Percentiles rank a stretch among this genome's conserved stretches.
phyloP scores from a whole-genome alignment of 2,329 filamentous ascomycete species.

The Claviceps pusilla region DNA sequence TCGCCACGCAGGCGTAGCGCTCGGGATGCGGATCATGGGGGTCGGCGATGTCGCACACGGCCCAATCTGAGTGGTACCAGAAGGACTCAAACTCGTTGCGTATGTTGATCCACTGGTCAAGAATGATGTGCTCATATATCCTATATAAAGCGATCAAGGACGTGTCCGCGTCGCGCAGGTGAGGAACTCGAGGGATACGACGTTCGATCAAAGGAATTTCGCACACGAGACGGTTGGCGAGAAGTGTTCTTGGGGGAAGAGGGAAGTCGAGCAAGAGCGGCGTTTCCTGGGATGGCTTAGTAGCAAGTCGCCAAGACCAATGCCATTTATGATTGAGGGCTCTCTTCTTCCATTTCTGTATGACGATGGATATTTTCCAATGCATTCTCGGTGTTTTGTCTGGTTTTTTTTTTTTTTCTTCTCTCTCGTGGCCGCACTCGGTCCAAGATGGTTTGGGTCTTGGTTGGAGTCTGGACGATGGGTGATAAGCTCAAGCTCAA shows the following conservation, averaged over 20 bases:
- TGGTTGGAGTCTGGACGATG: too few species aligned
- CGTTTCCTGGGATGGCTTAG: neutral
- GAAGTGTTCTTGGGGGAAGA: neutral
- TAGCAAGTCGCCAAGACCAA: neutral
- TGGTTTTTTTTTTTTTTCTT: neutral
- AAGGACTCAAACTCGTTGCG: neutral
- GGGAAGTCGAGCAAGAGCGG: neutral
- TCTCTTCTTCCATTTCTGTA: neutral
- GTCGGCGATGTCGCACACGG: neutral
- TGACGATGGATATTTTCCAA: neutral
- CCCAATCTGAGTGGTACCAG: neutral
- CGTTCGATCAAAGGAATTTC: neutral
- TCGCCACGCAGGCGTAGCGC: neutral
- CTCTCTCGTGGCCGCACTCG: too few species aligned
- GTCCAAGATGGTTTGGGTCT: too few species aligned
- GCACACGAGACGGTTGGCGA: neutral
- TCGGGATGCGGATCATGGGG: constrained; percentile 3
- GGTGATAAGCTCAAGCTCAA: too few species aligned
- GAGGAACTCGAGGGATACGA: neutral
- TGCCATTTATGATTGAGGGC: neutral
- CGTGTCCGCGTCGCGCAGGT: neutral
- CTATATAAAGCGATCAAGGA: neutral
- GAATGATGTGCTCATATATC: neutral
- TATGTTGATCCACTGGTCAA: neutral
- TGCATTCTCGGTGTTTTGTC: neutral